Evolutionary conservation across 2,329 filamentous ascomycete species (phyloP).

Genomic region (Ophiostoma triangulosporum): DNA sequence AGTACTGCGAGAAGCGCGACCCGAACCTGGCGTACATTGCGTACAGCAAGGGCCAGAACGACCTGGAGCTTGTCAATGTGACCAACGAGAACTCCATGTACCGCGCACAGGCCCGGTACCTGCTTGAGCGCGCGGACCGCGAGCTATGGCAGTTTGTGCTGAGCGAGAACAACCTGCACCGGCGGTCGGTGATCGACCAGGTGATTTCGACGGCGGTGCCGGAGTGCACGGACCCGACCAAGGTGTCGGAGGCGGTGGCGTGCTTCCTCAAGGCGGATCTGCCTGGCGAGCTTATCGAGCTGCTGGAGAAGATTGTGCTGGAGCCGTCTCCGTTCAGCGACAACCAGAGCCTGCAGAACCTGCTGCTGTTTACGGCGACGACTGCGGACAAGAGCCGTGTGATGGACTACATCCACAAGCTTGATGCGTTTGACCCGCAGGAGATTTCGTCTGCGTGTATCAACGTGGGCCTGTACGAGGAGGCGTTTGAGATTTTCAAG

Average conservation of each 20-base stretch:
- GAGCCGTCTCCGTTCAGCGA: conserved; percentile 98
- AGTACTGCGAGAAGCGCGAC: conserved; percentile 98
- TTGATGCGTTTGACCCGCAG: conserved; percentile 78
- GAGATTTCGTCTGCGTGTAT: conserved; percentile 91
- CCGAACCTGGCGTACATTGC: conserved; percentile 91
- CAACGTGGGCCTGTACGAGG: conserved; percentile 86
- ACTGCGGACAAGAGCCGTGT: conserved; percentile 92
- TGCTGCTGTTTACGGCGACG: conserved; percentile 89
- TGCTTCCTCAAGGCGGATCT: conserved; percentile 85
- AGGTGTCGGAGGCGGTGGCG: conserved; percentile 88
- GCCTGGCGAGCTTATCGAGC: conserved; percentile 86
- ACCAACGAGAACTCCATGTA: conserved; percentile 99
- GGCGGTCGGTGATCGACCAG: conserved; percentile 87
- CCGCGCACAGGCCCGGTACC: conserved; percentile 88
- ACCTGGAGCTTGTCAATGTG: conserved; percentile 90
- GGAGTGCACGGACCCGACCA: conserved; percentile 81
- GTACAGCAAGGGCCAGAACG: conserved; percentile 93
- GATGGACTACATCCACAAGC: conserved; percentile 89
- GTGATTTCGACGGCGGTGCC: conserved; percentile 92
- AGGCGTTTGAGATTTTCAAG: conserved; percentile 98
- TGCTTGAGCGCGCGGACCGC: conserved; percentile 74
- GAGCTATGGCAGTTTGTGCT: conserved; percentile 95
- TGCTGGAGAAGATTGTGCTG: conserved; percentile 98
- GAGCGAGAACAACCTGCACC: conserved; percentile 89
- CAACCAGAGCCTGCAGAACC: conserved; percentile 89